A percentile compares a stretch with the other conserved stretches of the same genome.
These are phyloP conservation scores for Heterobasidion occidentale DNA, from an alignment of 1,284 basidiomycete species.

Conservation along the genomic window DNA sequence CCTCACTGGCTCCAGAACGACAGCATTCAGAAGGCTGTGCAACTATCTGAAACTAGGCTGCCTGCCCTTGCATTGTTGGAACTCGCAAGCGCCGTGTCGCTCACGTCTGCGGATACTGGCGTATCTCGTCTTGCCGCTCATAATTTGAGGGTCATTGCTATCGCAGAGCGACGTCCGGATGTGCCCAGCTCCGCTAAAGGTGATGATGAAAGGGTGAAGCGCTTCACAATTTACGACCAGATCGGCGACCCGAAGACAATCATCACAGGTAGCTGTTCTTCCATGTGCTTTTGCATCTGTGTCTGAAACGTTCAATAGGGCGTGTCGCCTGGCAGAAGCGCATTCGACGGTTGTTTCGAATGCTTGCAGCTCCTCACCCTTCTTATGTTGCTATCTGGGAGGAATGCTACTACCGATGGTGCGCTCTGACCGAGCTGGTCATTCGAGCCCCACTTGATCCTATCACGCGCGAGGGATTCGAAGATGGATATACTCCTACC, in stretches of 20 bases:
- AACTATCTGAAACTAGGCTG: constrained; percentile 41
- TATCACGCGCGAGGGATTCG: constrained; percentile 22
- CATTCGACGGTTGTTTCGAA: constrained; percentile 62
- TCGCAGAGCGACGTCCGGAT: constrained; percentile 52
- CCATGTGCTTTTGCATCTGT: background rate
- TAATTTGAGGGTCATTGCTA: constrained; percentile 57
- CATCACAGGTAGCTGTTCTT: constrained; percentile 48
- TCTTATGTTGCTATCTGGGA: constrained; percentile 75
- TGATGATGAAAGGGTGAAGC: constrained; percentile 56
- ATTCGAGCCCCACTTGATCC: constrained; percentile 16
- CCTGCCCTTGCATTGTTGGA: constrained; percentile 61
- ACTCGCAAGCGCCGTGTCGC: constrained; percentile 60
- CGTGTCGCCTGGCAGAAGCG: constrained; percentile 60
- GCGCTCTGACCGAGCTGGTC: constrained; percentile 24
- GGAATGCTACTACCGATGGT: constrained; percentile 54
- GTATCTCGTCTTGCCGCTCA: constrained; percentile 63
- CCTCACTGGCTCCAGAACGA: constrained; percentile 2
- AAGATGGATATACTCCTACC: constrained; percentile 18
- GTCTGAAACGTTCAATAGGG: constrained; percentile 1
- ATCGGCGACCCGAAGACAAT: constrained; percentile 66
- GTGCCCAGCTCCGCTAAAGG: constrained; percentile 42
- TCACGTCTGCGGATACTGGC: constrained; percentile 59
- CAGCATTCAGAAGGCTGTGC: constrained; percentile 16
- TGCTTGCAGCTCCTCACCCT: constrained; percentile 54
- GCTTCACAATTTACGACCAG: constrained; percentile 68